These are phyloP conservation scores for Fusarium irregulare DNA, from an alignment of 2,329 filamentous ascomycete species.

Conservation along the genomic window DNA sequence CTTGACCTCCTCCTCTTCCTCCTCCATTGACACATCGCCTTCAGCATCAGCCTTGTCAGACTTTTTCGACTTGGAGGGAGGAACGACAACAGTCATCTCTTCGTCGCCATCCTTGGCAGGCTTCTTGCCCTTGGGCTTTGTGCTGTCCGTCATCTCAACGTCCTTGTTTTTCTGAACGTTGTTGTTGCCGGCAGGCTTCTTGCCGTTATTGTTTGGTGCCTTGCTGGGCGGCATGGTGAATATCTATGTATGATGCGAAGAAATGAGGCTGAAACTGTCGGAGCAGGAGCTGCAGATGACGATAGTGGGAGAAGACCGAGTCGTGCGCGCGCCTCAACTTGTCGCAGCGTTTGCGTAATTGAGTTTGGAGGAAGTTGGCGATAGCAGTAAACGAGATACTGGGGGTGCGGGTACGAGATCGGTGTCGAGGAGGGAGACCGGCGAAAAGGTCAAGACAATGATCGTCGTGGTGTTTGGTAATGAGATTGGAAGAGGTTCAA, in stretches of 20 bases:
- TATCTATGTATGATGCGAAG: conserved; percentile 15
- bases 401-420: conserved; percentile 2
- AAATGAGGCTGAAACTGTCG: conserved; percentile 21
- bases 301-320: conserved; percentile 35
- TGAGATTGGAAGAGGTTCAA: conserved; percentile 30
- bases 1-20: conserved; percentile 65
- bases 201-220: conserved; percentile 77
- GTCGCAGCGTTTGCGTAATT: conserved; percentile 35
- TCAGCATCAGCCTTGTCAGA: conserved; percentile 71
- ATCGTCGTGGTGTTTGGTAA: conserved; percentile 22
- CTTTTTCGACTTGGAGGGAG: conserved; percentile 74
- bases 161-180: conserved; percentile 71
- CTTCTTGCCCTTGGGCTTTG: conserved; percentile 75
- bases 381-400: conserved; percentile 7
- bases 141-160: conserved; percentile 76
- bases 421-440: conserved; percentile 8
- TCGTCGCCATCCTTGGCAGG: conserved; percentile 74
- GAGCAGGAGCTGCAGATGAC: conserved; percentile 31
- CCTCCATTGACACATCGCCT: conserved; percentile 78
- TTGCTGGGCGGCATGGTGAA: conserved; percentile 73
- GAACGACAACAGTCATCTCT: conserved; percentile 85
- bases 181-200: conserved; percentile 73
- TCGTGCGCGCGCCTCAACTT: conserved; percentile 45
- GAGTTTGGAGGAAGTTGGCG: conserved; percentile 9
- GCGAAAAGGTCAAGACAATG: conserved; percentile 6